Conservation (phyloP, 2,329 filamentous ascomycete genomes). For the Diaporthe nobilis region DNA sequence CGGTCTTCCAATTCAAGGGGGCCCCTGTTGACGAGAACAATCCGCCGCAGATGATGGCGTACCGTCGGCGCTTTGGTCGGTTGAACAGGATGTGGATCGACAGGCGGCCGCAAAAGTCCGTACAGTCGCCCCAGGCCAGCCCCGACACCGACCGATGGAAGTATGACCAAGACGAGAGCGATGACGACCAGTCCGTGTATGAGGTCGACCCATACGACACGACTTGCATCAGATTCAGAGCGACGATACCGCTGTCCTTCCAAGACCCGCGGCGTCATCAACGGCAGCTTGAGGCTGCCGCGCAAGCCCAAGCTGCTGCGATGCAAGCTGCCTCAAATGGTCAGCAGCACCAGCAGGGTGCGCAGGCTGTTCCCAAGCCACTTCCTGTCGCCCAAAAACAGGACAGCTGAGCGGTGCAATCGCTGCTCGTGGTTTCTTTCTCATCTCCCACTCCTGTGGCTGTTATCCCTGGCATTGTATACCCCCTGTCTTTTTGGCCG, state of each 20-base stretch:
- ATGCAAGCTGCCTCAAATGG: conserved; percentile 43
- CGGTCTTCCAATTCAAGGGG: conserved; percentile 64
- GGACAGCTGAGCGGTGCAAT: conserved; percentile 17
- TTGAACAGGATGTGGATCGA: conserved; percentile 91
- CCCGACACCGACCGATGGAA: conserved; percentile 80
- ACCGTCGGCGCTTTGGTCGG: conserved; percentile 86
- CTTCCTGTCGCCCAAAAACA: conserved; percentile 40
- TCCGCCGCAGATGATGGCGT: conserved; percentile 70
- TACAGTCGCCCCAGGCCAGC: conserved; percentile 61
- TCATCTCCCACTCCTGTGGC: conserved; percentile 20
- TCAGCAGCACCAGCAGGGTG: conserved; percentile 38
- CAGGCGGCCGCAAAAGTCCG: conserved; percentile 74
- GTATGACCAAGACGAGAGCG: conserved; percentile 88
- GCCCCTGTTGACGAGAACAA: conserved; percentile 56
- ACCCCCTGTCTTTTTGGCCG: conserved; percentile 34
- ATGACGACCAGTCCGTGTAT: conserved; percentile 82
- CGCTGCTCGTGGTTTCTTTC: conserved; percentile 11
- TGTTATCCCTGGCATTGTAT: conserved; percentile 38
- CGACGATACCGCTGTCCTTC: conserved; percentile 66
- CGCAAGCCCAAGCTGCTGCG: conserved; percentile 44
- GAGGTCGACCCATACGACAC: conserved; percentile 80
- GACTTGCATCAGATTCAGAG: conserved; percentile 71
- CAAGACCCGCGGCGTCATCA: conserved; percentile 50
- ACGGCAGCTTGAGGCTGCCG: conserved; percentile 52
- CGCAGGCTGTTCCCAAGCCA: conserved; percentile 40